Base-by-base conservation (phyloP, 1,139 yeast genomes). In the Kazachstania sp. region DNA sequence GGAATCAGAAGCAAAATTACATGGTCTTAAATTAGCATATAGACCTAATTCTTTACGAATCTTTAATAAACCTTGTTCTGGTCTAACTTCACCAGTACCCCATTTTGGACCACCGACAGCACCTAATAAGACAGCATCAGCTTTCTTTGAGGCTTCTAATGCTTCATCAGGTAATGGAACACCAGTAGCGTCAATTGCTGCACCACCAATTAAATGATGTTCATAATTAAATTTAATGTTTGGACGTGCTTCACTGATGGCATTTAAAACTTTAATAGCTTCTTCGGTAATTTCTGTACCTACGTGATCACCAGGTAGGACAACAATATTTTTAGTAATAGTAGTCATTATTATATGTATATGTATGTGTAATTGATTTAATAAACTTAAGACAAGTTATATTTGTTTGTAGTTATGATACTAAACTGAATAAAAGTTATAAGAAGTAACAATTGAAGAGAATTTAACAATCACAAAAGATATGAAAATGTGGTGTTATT, bases 21-120 rank as follows among this genome's bases (percentile, higher is more conserved):
- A 92, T 41, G 98, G 98, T 68, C 98, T 82, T 68, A 92, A 76
- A 69, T 92, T 92, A 51, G 98, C 98, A 67, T 92, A 92, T 57
- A 92, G 73, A 67, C 85, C 86, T 66, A 92, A 78, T 67, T 87
- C 98, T 69, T 92, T 92, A 70, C 98, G 80, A 67, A 92, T 90
- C 71, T 88, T 78, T 56, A 92, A 77, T 59, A 92, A 77, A 51
- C 98, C 98, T 70, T 87, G 97, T 69, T 92, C 98, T 44, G 98
- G 98, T 71, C 98, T 82, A 44, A 92, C 97, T 15, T 77, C 62
- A 30, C 92, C 97, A 35, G 97, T 86, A 26, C 72, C 72, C 98
- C 98, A 92, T 70, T 92, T 92, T 51, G 98, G 98, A 29, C 98
- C 98, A 54, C 98, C 98, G 28, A 92, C 98, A 5, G 98, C 97